Evolutionary conservation across 2,329 filamentous ascomycete genomes (phyloP), one percentile per base, ranked within the genome.

Genomic region (Phyllosticta citriasiana): DNA sequence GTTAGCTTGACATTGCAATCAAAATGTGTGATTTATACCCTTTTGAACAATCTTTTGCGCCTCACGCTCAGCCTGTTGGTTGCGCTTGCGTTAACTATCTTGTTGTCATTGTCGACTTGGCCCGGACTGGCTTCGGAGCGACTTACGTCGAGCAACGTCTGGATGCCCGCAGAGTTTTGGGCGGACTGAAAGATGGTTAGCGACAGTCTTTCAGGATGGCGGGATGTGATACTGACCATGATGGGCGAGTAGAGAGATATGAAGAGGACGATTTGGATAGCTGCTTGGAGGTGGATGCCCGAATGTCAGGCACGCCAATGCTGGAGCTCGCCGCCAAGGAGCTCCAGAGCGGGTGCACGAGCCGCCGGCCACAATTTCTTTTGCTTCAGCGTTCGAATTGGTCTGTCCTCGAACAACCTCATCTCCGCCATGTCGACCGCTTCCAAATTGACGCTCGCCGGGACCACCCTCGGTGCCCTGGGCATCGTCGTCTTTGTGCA

Each of bases 31-130:
- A 12, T 47, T 74, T 79, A 64, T 76, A 95, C 93, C 89, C 84
- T 94, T 91, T 77, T 97, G 93, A 62, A 99, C 92, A 75, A 99
- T 99, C 84, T 97, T 97, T 79, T 96, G 93, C 64, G 94, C 94
- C 77, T 97, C 93, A 78, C 91, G 88, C 84, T 99, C 94, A 70
- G 94, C 92, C 93, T 97, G 68, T 67, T 60, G 66, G 59, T 51
- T 65, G 61, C 27, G 52, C 33, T 62, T 47, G 8, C 26, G 71
- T 80, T 67, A 80, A 75, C 73, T 70, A 64, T 53, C 60, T 58
- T 57, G 61, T 24, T 57, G 64, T 25, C 60, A 24, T 52, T 57
- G 60, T 67, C 68, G 68, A 69, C 67, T 64, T 69, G 68, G 63
- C 63, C 53, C 55, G 55, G 55, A 55, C 26, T 47, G 40, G 40